Conservation (phyloP, 2,329 filamentous ascomycete species). For the Alternaria viburni region DNA sequence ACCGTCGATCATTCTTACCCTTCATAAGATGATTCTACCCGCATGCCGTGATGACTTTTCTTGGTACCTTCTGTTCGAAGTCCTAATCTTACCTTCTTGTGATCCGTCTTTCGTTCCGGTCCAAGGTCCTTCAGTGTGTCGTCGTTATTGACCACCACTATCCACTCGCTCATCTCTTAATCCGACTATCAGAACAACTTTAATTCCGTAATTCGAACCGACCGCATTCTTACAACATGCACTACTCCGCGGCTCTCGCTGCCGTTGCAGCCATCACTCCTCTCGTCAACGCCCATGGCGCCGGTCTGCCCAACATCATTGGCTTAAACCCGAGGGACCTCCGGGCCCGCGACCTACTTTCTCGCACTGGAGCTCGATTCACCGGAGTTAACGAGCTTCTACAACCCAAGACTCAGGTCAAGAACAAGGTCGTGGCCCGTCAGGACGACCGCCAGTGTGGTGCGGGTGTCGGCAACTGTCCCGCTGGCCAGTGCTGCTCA, state of each 20-base stretch:
- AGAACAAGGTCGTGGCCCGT: constrained; percentile 29
- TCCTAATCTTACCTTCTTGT: constrained; percentile 23
- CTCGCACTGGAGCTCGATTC: constrained; percentile 33
- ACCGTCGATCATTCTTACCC: constrained; percentile 21
- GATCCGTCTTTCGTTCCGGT: constrained; percentile 22
- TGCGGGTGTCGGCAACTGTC: constrained; percentile 35
- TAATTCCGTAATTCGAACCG: constrained; percentile 35
- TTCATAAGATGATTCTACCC: constrained; percentile 26
- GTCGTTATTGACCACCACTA: constrained; percentile 33
- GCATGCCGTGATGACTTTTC: constrained; percentile 8
- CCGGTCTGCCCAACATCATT: constrained; percentile 39
- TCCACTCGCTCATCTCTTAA: constrained; percentile 39
- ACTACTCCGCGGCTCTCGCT: constrained; percentile 41
- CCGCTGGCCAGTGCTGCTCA: constrained; percentile 46
- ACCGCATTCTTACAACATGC: constrained; percentile 32
- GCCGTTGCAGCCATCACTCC: constrained; percentile 37
- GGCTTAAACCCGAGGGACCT: constrained; percentile 45
- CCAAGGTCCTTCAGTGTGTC: constrained; percentile 36
- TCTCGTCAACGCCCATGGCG: constrained; percentile 40
- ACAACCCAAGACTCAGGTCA: constrained; percentile 11
- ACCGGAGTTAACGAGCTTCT: constrained; percentile 27
- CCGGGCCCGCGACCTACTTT: constrained; percentile 43
- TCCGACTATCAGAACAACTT: constrained; percentile 5
- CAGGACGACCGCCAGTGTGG: constrained; percentile 46
- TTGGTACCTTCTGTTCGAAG: constrained; percentile 22